phyloP scores from a whole-genome alignment of 2,329 filamentous ascomycete species.

The Sarocladium kiliense region DNA sequence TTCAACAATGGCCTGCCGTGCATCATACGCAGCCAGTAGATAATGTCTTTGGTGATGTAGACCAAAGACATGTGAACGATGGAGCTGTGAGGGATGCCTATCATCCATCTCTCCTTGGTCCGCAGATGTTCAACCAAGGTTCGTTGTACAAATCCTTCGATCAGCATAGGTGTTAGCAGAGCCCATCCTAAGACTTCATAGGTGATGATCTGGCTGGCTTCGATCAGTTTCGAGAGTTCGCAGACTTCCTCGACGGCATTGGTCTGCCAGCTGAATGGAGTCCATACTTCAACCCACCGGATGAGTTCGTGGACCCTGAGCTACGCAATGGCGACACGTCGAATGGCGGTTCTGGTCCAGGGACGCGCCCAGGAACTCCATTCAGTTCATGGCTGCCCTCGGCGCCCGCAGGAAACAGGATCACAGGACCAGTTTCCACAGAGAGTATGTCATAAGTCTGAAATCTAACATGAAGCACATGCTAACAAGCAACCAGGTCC shows the following conservation, averaged over 20 bases:
- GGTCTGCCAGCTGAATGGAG: constrained; percentile 33
- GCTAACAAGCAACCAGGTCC: neutral
- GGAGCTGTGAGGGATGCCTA: constrained; percentile 9
- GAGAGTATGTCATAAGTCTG: constrained; percentile 5
- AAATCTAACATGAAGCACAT: neutral
- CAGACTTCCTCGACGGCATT: constrained; percentile 31
- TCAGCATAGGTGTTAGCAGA: too few relatives aligned
- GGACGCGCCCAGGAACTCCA: constrained; percentile 24
- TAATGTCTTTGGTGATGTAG: constrained; percentile 5
- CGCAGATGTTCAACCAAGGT: constrained; percentile 21
- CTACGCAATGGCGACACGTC: constrained; percentile 12
- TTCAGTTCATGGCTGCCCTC: constrained; percentile 33
- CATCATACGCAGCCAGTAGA: neutral
- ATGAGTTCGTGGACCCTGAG: constrained; percentile 18
- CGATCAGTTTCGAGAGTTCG: constrained; percentile 32
- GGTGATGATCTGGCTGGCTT: constrained; percentile 15
- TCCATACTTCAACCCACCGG: constrained; percentile 26
- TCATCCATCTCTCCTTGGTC: constrained; percentile 10
- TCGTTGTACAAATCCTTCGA: constrained; percentile 8
- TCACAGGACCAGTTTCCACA: constrained; percentile 14
- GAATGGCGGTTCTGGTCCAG: constrained; percentile 8
- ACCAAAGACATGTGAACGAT: neutral
- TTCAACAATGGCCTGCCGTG: constrained; percentile 13
- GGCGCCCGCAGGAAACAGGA: constrained; percentile 24
- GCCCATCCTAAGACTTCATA: too few relatives aligned